Evolutionary conservation across 495 filamentous ascomycete genomes (phyloP).

Genomic region (Staphylotrichum tortipilum): DNA sequence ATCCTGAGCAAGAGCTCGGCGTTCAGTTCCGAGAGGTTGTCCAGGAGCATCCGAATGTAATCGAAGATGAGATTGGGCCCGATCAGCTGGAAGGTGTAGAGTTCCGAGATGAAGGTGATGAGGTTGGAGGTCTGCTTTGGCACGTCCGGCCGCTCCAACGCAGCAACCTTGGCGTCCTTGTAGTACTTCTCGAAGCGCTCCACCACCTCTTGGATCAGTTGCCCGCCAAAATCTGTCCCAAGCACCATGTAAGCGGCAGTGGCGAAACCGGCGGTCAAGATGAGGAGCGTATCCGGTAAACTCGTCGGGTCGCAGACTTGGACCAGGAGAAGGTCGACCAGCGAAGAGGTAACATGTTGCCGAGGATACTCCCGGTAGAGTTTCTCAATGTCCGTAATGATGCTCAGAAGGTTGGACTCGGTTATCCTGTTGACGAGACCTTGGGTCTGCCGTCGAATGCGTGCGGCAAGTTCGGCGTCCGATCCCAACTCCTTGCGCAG

Average conservation of each 20-base stretch:
- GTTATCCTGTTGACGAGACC: conserved; percentile 89
- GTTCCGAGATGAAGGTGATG: conserved; percentile 70
- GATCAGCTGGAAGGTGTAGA: conserved; percentile 88
- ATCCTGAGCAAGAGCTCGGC: conserved; percentile 84
- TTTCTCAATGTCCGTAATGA: conserved; percentile 69
- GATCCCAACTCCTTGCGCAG: conserved; percentile 54
- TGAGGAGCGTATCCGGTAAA: conserved; percentile 78
- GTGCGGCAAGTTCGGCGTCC: conserved; percentile 57
- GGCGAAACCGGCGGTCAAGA: conserved; percentile 84
- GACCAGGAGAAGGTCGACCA: conserved; percentile 64
- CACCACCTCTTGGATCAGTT: conserved; percentile 68
- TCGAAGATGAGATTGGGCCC: conserved; percentile 79
- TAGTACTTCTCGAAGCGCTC: conserved; percentile 56
- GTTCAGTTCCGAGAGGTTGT: conserved; percentile 73
- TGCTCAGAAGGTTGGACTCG: conserved; percentile 75
- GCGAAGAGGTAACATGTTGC: conserved; percentile 69
- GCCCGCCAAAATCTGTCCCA: conserved; percentile 80
- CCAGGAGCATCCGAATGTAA: conserved; percentile 70
- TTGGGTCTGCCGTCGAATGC: conserved; percentile 70
- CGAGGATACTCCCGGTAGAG: conserved; percentile 74
- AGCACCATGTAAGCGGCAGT: conserved; percentile 78
- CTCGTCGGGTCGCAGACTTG: conserved; percentile 67
- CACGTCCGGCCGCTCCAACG: conserved; percentile 37
- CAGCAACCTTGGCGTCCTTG: conserved; percentile 30
- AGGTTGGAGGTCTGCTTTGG: conserved; percentile 69